Evolutionary conservation across 768 basidiomycete genomes (phyloP).

Genomic region (Termitomyces titanicus): DNA sequence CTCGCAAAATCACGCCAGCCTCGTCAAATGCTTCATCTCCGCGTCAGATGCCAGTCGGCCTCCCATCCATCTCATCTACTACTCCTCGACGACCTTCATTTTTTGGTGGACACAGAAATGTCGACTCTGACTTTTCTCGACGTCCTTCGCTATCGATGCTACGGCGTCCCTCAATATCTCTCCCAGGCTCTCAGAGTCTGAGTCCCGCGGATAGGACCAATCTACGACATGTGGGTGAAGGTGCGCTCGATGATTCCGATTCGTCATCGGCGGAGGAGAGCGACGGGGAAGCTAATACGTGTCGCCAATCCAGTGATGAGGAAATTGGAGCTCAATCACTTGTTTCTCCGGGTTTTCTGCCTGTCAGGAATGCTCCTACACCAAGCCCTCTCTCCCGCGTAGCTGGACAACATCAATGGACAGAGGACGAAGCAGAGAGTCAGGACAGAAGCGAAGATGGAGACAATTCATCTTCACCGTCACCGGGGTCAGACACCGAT

Average conservation of each 20-base stretch:
- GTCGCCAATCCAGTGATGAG: constrained; percentile 31
- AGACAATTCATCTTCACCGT: constrained; percentile 54
- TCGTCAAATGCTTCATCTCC: constrained; percentile 62
- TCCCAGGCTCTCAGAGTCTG: constrained; percentile 28
- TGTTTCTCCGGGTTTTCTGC: constrained; percentile 31
- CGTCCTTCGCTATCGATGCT: constrained; percentile 33
- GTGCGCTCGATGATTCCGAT: constrained; percentile 76
- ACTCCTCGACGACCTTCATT: constrained; percentile 39
- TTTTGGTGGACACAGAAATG: constrained; percentile 33
- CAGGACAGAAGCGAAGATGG: constrained; percentile 38
- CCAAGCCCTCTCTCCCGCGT: constrained; percentile 69
- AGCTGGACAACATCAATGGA: constrained; percentile 51
- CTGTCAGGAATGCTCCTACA: constrained; percentile 31
- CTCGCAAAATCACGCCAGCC: constrained; percentile 49
- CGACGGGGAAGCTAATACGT: constrained; percentile 24
- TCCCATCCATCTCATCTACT: constrained; percentile 49
- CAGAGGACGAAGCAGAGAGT: constrained; percentile 39
- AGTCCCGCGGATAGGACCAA: constrained; percentile 41
- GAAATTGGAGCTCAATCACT: constrained; percentile 25
- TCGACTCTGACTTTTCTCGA: constrained; percentile 28
- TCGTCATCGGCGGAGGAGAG: constrained; percentile 45
- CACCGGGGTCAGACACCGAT: constrained; percentile 66
- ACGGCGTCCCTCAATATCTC: constrained; percentile 42
- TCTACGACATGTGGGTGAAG: constrained; percentile 68
- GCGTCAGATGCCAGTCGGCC: constrained; percentile 32